These are phyloP conservation scores for Yarrowia porcina DNA, from an alignment of 805 yeast genomes.

Conservation along the genomic window DNA sequence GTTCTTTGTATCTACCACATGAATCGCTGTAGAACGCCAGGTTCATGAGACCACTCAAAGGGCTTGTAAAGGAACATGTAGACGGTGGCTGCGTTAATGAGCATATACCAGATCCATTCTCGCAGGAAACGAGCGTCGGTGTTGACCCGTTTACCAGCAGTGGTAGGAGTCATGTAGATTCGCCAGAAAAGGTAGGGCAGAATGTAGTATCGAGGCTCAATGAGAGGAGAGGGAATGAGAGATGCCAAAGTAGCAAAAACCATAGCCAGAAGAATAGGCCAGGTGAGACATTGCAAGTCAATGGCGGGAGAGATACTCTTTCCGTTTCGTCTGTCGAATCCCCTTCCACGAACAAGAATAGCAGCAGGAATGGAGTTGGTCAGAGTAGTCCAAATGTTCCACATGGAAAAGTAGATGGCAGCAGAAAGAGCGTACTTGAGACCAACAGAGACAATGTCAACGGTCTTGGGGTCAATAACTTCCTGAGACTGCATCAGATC, in stretches of 20 bases:
- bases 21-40: constrained; percentile 62
- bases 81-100: constrained; percentile 53
- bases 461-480: constrained; percentile 48
- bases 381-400: constrained; percentile 40
- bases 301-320: constrained; percentile 6
- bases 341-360: constrained; percentile 1
- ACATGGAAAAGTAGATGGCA: constrained; percentile 39
- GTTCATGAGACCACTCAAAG: constrained; percentile 66
- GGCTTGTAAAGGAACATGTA: constrained; percentile 57
- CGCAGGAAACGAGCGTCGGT: constrained; percentile 40
- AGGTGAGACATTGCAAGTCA: constrained; percentile 14
- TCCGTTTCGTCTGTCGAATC: constrained; percentile 1
- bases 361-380: constrained; percentile 25
- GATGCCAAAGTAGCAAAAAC: constrained; percentile 50
- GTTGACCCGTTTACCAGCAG: constrained; percentile 40
- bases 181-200: constrained; percentile 78
- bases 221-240: constrained; percentile 76
- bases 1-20: constrained; percentile 70
- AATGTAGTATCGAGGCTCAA: constrained; percentile 92
- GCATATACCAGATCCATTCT: constrained; percentile 63
- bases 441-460: constrained; percentile 38
- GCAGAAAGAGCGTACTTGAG: constrained; percentile 18
- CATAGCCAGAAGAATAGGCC: constrained; percentile 26
- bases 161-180: constrained; percentile 34
- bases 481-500: background rate